These are phyloP conservation scores for Penicillium sp. DNA, from an alignment of 2,329 filamentous ascomycete genomes.

Conservation along the genomic window DNA sequence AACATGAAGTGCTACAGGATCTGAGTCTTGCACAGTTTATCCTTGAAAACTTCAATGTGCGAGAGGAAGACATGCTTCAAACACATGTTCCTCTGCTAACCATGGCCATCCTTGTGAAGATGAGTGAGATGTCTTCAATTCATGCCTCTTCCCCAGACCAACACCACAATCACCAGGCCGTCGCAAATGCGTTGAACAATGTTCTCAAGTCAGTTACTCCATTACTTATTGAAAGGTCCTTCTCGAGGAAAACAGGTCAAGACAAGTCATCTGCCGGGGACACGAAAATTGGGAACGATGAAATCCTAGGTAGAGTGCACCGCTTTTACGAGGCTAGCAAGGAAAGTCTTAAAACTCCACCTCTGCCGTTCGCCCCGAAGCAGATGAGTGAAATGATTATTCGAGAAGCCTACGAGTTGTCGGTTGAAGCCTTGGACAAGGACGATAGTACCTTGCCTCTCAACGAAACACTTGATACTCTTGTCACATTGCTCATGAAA, in stretches of 20 bases:
- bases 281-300: constrained; percentile 17
- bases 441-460: constrained; percentile 40
- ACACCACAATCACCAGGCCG: constrained; percentile 15
- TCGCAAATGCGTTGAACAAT: constrained; percentile 25
- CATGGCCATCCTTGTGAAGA: constrained; percentile 54
- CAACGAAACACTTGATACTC: constrained; percentile 54
- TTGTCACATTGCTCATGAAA: constrained; percentile 48
- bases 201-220: constrained; percentile 28
- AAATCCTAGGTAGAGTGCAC: constrained; percentile 56
- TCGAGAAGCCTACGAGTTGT: constrained; percentile 48
- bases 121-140: constrained; percentile 34
- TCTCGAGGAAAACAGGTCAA: constrained; percentile 46
- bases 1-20: constrained; percentile 53
- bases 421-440: constrained; percentile 29
- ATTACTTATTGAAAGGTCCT: constrained; percentile 44
- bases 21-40: constrained; percentile 75
- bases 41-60: constrained; percentile 79
- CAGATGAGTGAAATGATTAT: constrained; percentile 59
- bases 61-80: constrained; percentile 91
- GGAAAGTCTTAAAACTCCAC: constrained; percentile 59
- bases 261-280: constrained; percentile 18
- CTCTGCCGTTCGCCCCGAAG: constrained; percentile 54
- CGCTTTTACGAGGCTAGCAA: constrained; percentile 65
- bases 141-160: constrained; percentile 9
- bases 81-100: constrained; percentile 73